phyloP scores from a whole-genome alignment of 1,139 yeast genomes.

The Saccharomyces hybrid region DNA sequence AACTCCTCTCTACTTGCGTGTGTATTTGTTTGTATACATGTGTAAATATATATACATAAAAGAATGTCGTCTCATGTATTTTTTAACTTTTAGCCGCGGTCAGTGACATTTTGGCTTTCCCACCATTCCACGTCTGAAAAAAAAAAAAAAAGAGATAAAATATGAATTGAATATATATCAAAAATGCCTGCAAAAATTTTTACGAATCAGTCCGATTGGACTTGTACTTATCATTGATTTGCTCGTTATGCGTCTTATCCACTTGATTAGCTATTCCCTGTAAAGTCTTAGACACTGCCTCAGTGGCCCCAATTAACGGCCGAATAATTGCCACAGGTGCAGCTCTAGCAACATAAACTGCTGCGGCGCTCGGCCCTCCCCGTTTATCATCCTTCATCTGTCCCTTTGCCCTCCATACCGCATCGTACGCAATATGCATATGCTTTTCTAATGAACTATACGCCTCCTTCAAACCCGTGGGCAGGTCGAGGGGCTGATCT shows the following conservation, averaged over 20 bases:
- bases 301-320: conserved; percentile 90
- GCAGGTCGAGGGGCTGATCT: conserved; percentile 67
- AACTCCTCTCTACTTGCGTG: background rate
- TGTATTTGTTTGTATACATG: background rate
- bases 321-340: conserved; percentile 76
- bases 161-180: background rate
- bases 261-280: conserved; percentile 79
- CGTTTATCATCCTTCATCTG: conserved; percentile 52
- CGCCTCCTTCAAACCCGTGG: conserved; percentile 68
- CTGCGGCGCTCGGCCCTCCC: conserved; percentile 54
- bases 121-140: background rate
- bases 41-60: conserved; percentile 2
- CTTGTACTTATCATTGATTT: conserved; percentile 48
- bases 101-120: background rate
- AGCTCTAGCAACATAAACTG: conserved; percentile 54
- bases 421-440: conserved; percentile 56
- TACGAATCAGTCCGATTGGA: background rate
- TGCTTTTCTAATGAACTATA: conserved; percentile 66
- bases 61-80: background rate
- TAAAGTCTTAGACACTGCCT: conserved; percentile 73
- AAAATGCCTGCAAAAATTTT: background rate
- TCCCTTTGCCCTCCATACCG: conserved; percentile 51
- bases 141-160: background rate
- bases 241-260: conserved; percentile 51
- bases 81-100: background rate